phyloP scores from a whole-genome alignment of 2,329 filamentous ascomycete genomes.

The Periglandula ipomoeae region DNA sequence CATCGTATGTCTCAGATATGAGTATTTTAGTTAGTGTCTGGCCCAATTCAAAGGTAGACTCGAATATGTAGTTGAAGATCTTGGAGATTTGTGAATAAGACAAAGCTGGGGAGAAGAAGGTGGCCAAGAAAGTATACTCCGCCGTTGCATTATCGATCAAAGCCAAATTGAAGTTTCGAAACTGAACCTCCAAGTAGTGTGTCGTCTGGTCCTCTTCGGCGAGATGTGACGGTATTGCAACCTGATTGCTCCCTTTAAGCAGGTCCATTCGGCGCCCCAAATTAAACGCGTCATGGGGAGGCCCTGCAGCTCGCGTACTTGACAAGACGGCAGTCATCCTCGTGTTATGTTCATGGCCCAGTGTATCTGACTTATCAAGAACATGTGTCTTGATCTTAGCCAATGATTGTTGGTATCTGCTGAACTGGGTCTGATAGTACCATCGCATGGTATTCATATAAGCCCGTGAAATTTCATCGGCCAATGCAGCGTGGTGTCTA shows the following conservation, averaged over 20 bases:
- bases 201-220: constrained; percentile 81
- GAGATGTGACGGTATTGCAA: constrained; percentile 76
- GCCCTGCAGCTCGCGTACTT: constrained; percentile 33
- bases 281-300: constrained; percentile 78
- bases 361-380: constrained; percentile 73
- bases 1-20: constrained; percentile 69
- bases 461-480: constrained; percentile 81
- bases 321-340: constrained; percentile 54
- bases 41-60: constrained; percentile 79
- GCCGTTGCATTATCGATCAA: constrained; percentile 88
- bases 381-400: constrained; percentile 76
- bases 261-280: constrained; percentile 80
- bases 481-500: constrained; percentile 71
- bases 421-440: constrained; percentile 93
- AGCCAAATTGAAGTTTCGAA: constrained; percentile 90
- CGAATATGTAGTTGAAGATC: constrained; percentile 81
- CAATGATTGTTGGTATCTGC: constrained; percentile 74
- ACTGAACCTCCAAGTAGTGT: constrained; percentile 84
- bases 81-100: constrained; percentile 70
- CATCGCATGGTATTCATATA: constrained; percentile 98
- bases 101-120: constrained; percentile 76
- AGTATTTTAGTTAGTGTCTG: constrained; percentile 68
- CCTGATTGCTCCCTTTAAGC: constrained; percentile 61
- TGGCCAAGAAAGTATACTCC: constrained; percentile 87
- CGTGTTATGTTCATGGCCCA: constrained; percentile 68